These are phyloP conservation scores for Aspergillus ibericus DNA, from an alignment of 2,329 filamentous ascomycete species.

Conservation along the genomic window DNA sequence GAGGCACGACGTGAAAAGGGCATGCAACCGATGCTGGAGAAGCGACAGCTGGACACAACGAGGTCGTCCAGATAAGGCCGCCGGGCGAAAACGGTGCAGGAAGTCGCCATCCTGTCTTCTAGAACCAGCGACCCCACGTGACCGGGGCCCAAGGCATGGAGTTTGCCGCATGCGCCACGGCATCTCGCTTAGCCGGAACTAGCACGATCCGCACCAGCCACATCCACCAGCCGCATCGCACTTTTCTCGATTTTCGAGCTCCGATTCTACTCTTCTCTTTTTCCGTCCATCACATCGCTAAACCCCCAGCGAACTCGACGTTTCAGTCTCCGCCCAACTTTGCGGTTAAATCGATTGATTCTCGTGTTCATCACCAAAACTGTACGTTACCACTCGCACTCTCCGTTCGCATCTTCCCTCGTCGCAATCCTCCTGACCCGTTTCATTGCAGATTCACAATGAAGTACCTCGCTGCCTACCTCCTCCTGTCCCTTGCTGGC, in stretches of 20 bases:
- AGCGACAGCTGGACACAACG: conserved; percentile 2
- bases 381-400: conserved; percentile 23
- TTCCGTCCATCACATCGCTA: conserved; percentile 28
- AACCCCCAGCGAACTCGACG: conserved; percentile 74
- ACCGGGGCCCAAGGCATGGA: conserved; percentile 1
- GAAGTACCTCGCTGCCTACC: conserved; percentile 99
- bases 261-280: conserved; percentile 31
- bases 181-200: conserved; percentile 36
- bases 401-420: conserved; percentile 5
- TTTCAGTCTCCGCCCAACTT: conserved; percentile 97
- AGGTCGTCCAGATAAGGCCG: conserved; percentile 10
- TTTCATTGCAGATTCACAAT: conserved; percentile 63
- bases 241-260: conserved; percentile 38
- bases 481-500: conserved; percentile 91
- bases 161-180: conserved; percentile 27
- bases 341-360: conserved; percentile 99
- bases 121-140: conserved; percentile 31
- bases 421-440: neutral
- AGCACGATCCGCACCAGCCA: conserved; percentile 30
- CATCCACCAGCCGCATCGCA: conserved; percentile 36
- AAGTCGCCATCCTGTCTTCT: conserved; percentile 24
- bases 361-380: conserved; percentile 49
- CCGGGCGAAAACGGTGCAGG: conserved; percentile 12
- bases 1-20: neutral
- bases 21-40: neutral